A percentile compares a stretch with the other conserved stretches of the same genome.
Evolutionary conservation across 2,329 filamentous ascomycete genomes (phyloP).

Genomic region (Fusarium albidum): DNA sequence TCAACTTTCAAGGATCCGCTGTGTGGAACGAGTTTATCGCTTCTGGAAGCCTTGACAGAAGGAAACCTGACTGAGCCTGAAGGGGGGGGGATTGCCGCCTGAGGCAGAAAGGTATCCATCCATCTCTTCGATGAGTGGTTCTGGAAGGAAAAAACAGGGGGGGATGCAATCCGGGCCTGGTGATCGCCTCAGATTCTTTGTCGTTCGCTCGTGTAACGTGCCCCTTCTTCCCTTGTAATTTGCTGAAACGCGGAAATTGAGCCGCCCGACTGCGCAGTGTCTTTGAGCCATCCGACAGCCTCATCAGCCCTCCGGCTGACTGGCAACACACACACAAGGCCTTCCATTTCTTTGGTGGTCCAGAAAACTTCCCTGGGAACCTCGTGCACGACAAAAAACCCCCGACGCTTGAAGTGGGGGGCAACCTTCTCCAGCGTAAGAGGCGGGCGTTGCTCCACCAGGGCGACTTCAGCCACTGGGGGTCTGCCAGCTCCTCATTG

Average conservation of each 20-base stretch:
- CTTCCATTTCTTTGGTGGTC: slow-evolving; percentile 19
- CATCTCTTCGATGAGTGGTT: slow-evolving; percentile 18
- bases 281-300: slow-evolving; percentile 6
- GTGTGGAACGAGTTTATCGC: slow-evolving; percentile 27
- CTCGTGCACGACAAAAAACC: slow-evolving; percentile 13
- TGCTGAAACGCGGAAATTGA: slow-evolving; percentile 1
- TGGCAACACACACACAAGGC: slow-evolving; percentile 6
- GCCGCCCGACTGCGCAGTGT: slow-evolving; percentile 10
- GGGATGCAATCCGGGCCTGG: slow-evolving; percentile 19
- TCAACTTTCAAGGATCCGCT: slow-evolving; percentile 16
- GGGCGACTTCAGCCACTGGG: slow-evolving; percentile 28
- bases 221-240: neutral
- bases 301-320: slow-evolving; percentile 1
- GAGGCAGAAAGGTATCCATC: slow-evolving; percentile 13
- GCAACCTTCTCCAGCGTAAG: slow-evolving; percentile 33
- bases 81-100: slow-evolving; percentile 5
- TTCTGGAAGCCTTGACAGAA: slow-evolving; percentile 37
- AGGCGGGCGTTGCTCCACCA: slow-evolving; percentile 33
- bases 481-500: slow-evolving; percentile 23
- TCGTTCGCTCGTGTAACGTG: slow-evolving; percentile 6
- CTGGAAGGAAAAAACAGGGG: slow-evolving; percentile 27
- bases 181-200: slow-evolving; percentile 15
- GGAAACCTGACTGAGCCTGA: slow-evolving; percentile 1
- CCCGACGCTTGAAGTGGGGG: slow-evolving; percentile 30
- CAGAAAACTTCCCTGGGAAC: slow-evolving; percentile 19